Evolutionary conservation across 2,329 filamentous ascomycete species (phyloP).

Genomic region (Hortaea werneckii): DNA sequence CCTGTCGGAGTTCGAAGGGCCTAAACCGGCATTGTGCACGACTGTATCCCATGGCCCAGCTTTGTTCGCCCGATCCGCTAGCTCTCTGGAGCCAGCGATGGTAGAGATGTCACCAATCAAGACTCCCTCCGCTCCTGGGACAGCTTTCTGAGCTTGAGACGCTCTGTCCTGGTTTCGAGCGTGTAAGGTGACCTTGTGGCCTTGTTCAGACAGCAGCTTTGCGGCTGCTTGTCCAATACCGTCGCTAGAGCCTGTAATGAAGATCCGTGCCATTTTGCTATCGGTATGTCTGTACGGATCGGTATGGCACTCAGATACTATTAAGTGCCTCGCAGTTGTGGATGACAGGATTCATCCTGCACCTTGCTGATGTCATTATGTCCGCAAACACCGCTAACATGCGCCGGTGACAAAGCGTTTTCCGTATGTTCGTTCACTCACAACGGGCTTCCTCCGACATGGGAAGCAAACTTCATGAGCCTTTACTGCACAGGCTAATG

Average conservation of each 20-base stretch:
- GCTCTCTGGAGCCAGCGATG: conserved; percentile 39
- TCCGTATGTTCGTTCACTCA: no score
- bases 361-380: no score
- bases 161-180: conserved; percentile 47
- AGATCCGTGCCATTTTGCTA: conserved; percentile 35
- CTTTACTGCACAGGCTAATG: no score
- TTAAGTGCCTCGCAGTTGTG: no score
- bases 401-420: no score
- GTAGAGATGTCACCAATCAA: conserved; percentile 45
- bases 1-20: conserved; percentile 31
- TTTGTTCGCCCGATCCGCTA: conserved; percentile 43
- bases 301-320: no score
- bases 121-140: conserved; percentile 41
- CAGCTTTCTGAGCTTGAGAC: conserved; percentile 36
- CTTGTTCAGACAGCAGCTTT: conserved; percentile 38
- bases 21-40: conserved; percentile 49
- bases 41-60: conserved; percentile 44
- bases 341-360: no score
- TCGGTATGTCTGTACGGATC: no score
- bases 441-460: no score
- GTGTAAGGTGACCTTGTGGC: conserved; percentile 48
- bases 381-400: no score
- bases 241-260: conserved; percentile 50
- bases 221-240: conserved; percentile 46
- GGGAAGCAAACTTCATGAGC: no score